Evolutionary conservation across 805 yeast genomes (phyloP).

Genomic region (Teunomyces kruisii): DNA sequence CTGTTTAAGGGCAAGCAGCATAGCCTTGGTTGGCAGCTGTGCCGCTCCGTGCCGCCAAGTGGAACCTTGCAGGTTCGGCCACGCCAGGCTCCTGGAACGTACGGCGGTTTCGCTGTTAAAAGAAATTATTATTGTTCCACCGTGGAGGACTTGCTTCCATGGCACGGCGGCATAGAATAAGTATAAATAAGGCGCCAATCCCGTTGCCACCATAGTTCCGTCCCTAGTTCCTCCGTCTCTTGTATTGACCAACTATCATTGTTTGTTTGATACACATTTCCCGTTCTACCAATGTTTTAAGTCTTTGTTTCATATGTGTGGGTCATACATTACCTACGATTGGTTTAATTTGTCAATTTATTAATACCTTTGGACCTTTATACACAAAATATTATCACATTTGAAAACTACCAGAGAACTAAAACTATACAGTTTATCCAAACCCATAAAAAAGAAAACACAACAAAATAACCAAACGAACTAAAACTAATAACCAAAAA

Average conservation of each 20-base stretch:
- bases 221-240: too few relatives aligned
- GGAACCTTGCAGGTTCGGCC: neutral
- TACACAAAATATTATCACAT: neutral
- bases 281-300: too few relatives aligned
- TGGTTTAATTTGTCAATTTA: neutral
- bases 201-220: too few relatives aligned
- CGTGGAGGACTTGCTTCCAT: neutral
- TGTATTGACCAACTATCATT: too few relatives aligned
- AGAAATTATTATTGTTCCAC: neutral
- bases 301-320: too few relatives aligned
- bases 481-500: neutral
- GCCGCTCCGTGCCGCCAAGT: neutral
- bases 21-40: neutral
- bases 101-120: neutral
- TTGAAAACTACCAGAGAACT: neutral
- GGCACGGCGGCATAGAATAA: neutral
- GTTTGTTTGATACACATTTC: too few relatives aligned
- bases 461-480: neutral
- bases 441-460: neutral
- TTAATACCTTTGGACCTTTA: too few relatives aligned
- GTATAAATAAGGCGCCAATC: too few relatives aligned
- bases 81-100: neutral
- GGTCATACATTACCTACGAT: too few relatives aligned
- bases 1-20: neutral
- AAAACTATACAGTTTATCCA: neutral